Evolutionary conservation across 768 basidiomycete species (phyloP).

Genomic region (Mycena kentingensis): DNA sequence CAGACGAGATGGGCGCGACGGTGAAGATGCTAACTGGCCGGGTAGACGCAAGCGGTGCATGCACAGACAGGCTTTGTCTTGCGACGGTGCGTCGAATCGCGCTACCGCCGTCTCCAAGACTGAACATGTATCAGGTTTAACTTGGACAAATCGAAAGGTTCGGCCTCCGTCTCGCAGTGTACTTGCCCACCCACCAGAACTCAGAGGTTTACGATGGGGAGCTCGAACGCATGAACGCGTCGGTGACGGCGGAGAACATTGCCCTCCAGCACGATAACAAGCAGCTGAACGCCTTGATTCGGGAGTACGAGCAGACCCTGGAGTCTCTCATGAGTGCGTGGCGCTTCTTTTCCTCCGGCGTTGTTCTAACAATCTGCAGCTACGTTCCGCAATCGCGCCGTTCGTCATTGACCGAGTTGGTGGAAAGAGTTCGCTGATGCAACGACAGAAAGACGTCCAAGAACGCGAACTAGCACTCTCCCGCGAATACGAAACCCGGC

Average conservation of each 20-base stretch:
- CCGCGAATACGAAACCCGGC: slow-evolving; percentile 85
- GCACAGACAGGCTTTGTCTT: slow-evolving; percentile 91
- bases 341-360: not conserved
- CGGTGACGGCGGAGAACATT: slow-evolving; percentile 82
- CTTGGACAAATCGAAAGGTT: slow-evolving; percentile 84
- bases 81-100: slow-evolving; percentile 56
- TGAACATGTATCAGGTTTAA: slow-evolving; percentile 63
- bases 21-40: slow-evolving; percentile 1
- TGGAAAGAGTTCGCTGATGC: slow-evolving; percentile 3
- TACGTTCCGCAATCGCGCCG: slow-evolving; percentile 85
- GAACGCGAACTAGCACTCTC: slow-evolving; percentile 88
- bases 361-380: slow-evolving; percentile 30
- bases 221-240: slow-evolving; percentile 83
- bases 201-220: slow-evolving; percentile 89
- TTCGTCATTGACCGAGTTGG: slow-evolving; percentile 43
- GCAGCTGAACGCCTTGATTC: slow-evolving; percentile 85
- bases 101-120: not conserved
- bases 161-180: slow-evolving; percentile 6
- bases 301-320: slow-evolving; percentile 95
- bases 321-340: slow-evolving; percentile 85
- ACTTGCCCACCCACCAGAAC: slow-evolving; percentile 15
- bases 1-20: slow-evolving; percentile 19
- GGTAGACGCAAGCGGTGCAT: slow-evolving; percentile 83
- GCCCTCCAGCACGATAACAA: slow-evolving; percentile 91
- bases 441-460: slow-evolving; percentile 81